These are phyloP conservation scores for Mycena maculata DNA, from an alignment of 768 basidiomycete genomes.

Conservation along the genomic window DNA sequence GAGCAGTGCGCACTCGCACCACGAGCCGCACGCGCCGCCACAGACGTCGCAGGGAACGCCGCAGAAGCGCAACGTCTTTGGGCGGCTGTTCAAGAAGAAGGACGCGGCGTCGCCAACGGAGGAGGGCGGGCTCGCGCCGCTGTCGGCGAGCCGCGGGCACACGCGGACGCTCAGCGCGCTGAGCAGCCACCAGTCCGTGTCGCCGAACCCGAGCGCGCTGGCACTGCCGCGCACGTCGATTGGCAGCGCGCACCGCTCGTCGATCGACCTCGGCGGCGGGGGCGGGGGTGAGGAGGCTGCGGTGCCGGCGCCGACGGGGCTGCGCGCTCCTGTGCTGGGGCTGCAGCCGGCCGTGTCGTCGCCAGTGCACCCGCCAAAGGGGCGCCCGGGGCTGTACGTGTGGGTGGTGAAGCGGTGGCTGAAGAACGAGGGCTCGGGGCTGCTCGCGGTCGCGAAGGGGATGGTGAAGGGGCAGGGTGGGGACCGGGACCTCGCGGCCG, in stretches of 20 bases:
- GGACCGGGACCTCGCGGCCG: slow-evolving; percentile 44
- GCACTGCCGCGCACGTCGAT: slow-evolving; percentile 24
- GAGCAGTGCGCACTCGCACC: slow-evolving; percentile 30
- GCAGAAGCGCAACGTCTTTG: slow-evolving; percentile 72
- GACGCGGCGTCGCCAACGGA: slow-evolving; percentile 30
- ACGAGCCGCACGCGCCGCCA: slow-evolving; percentile 23
- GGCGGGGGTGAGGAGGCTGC: not conserved
- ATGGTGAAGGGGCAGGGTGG: slow-evolving; percentile 25
- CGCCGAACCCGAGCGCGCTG: slow-evolving; percentile 9
- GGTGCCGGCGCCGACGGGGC: not conserved
- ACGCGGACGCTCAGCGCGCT: slow-evolving; percentile 16
- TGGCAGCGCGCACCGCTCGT: slow-evolving; percentile 30
- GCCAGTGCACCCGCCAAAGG: slow-evolving; percentile 34
- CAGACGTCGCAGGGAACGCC: slow-evolving; percentile 40
- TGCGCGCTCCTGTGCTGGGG: slow-evolving; percentile 25
- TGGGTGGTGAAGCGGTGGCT: slow-evolving; percentile 85
- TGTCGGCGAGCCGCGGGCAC: slow-evolving; percentile 40
- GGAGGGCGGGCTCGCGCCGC: slow-evolving; percentile 30
- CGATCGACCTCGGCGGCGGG: slow-evolving; percentile 21
- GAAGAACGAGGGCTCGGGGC: slow-evolving; percentile 60
- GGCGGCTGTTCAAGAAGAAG: slow-evolving; percentile 77
- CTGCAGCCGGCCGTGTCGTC: slow-evolving; percentile 28
- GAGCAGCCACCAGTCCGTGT: not conserved
- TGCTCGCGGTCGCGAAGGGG: slow-evolving; percentile 49
- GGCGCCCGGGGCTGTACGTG: slow-evolving; percentile 68